These are phyloP conservation scores for Haplosporangium sp. DNA, from an alignment of 371 early-diverging fungal species.

Conservation along the genomic window DNA sequence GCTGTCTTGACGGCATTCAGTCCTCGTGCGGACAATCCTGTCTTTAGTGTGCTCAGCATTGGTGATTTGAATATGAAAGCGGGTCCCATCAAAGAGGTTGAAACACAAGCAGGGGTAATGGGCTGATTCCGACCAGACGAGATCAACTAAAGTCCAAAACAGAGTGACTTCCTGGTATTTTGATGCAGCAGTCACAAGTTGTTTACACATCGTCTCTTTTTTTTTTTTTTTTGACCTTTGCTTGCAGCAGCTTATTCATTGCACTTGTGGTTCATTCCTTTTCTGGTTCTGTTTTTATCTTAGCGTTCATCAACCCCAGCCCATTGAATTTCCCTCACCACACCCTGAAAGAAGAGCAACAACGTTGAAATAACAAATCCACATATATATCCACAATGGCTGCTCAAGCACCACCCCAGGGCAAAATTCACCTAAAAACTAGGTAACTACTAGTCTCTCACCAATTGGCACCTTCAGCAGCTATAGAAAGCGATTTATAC, in stretches of 20 bases:
- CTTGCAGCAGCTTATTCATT: neutral
- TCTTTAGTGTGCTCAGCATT: slow-evolving; percentile 48
- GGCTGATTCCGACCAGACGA: neutral
- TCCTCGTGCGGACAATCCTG: slow-evolving; percentile 35
- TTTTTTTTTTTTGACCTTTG: slow-evolving; percentile 14
- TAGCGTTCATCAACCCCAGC: neutral
- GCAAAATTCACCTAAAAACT: slow-evolving; percentile 57
- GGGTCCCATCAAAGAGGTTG: neutral
- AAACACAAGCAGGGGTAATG: neutral
- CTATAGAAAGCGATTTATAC: too few relatives aligned
- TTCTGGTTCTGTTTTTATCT: neutral
- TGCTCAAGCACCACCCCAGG: slow-evolving; percentile 48
- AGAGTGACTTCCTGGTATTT: slow-evolving; percentile 11
- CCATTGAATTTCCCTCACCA: neutral
- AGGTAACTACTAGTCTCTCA: slow-evolving; percentile 27
- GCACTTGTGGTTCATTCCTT: neutral
- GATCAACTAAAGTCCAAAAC: neutral
- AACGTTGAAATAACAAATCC: neutral
- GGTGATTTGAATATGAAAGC: neutral
- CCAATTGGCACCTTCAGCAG: too few relatives aligned
- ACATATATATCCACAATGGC: slow-evolving; percentile 32
- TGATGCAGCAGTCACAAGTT: slow-evolving; percentile 16
- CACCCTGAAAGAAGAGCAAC: slow-evolving; percentile 8
- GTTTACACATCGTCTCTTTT: neutral
- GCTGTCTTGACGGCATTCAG: slow-evolving; percentile 28